phyloP scores from a whole-genome alignment of 768 basidiomycete species.

The Clathrus columnatus region DNA sequence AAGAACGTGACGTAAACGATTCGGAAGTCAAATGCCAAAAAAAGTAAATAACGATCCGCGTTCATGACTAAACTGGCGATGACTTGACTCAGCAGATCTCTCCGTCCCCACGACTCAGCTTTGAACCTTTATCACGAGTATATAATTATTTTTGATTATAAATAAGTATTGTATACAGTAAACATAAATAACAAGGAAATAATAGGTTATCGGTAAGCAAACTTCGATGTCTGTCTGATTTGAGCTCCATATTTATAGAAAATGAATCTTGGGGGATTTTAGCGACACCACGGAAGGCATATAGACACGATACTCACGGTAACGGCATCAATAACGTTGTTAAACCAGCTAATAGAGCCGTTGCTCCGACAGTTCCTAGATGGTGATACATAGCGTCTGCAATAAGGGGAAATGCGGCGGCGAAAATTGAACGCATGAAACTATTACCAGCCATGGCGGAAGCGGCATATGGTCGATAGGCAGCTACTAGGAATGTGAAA shows the following conservation, averaged over 20 bases:
- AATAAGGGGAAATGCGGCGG: constrained; percentile 44
- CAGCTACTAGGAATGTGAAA: constrained; percentile 52
- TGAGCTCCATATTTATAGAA: constrained; percentile 21
- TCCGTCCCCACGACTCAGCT: too few relatives aligned
- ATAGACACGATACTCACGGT: constrained; percentile 21
- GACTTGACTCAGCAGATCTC: too few relatives aligned
- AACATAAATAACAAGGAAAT: too few relatives aligned
- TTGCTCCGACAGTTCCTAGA: constrained; percentile 63
- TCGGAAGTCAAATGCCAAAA: too few relatives aligned
- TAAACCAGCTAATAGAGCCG: constrained; percentile 60
- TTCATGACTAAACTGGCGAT: too few relatives aligned
- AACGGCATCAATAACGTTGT: constrained; percentile 50
- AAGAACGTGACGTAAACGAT: too few relatives aligned
- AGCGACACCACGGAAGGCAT: background rate
- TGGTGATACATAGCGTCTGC: constrained; percentile 41
- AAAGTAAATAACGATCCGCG: too few relatives aligned
- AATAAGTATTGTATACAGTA: too few relatives aligned
- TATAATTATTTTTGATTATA: too few relatives aligned
- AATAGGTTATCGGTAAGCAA: constrained; percentile 5
- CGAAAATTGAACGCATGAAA: constrained; percentile 39
- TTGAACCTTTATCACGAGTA: too few relatives aligned
- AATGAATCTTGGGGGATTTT: constrained; percentile 10
- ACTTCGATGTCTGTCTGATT: constrained; percentile 16
- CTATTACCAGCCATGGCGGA: constrained; percentile 64
- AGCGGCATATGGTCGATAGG: constrained; percentile 43